These are phyloP conservation scores for Suhomyces vadensis DNA, from an alignment of 805 yeast species.

Conservation along the genomic window DNA sequence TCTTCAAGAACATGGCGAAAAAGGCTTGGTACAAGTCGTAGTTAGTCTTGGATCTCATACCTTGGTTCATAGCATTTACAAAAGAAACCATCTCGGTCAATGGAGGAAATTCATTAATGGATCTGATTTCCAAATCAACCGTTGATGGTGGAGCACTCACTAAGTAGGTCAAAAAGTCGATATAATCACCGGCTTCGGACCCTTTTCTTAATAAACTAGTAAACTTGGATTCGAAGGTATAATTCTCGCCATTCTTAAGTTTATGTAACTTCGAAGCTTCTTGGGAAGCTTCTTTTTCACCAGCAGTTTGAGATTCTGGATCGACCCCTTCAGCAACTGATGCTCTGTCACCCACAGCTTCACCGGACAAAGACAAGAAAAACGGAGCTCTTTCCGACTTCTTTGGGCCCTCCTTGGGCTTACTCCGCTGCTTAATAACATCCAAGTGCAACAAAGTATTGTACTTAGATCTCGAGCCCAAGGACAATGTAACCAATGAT, in stretches of 20 bases:
- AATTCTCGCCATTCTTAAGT: slow-evolving; percentile 32
- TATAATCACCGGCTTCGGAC: slow-evolving; percentile 38
- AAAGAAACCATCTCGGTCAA: slow-evolving; percentile 65
- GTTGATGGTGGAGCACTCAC: slow-evolving; percentile 68
- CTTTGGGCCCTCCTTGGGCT: slow-evolving; percentile 86
- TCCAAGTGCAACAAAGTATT: slow-evolving; percentile 80
- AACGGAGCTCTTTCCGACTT: slow-evolving; percentile 79
- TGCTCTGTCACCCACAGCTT: slow-evolving; percentile 71
- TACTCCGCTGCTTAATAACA: slow-evolving; percentile 79
- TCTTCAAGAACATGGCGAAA: slow-evolving; percentile 68
- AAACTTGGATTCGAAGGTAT: slow-evolving; percentile 71
- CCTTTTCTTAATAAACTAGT: slow-evolving; percentile 64
- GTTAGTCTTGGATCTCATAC: slow-evolving; percentile 55
- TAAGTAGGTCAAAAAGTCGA: slow-evolving; percentile 55
- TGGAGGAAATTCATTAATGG: slow-evolving; percentile 68
- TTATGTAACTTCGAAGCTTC: slow-evolving; percentile 29
- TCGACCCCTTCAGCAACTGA: slow-evolving; percentile 43
- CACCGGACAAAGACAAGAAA: slow-evolving; percentile 70
- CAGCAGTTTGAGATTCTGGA: slow-evolving; percentile 6
- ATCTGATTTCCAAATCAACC: slow-evolving; percentile 84
- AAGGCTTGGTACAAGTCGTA: slow-evolving; percentile 83
- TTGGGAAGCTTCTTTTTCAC: slow-evolving; percentile 13
- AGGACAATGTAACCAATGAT: slow-evolving; percentile 68
- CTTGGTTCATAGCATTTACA: slow-evolving; percentile 64
- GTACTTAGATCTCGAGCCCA: slow-evolving; percentile 76